These are phyloP conservation scores for Tylopilus sp. DNA, from an alignment of 1,284 basidiomycete genomes.

Conservation along the genomic window DNA sequence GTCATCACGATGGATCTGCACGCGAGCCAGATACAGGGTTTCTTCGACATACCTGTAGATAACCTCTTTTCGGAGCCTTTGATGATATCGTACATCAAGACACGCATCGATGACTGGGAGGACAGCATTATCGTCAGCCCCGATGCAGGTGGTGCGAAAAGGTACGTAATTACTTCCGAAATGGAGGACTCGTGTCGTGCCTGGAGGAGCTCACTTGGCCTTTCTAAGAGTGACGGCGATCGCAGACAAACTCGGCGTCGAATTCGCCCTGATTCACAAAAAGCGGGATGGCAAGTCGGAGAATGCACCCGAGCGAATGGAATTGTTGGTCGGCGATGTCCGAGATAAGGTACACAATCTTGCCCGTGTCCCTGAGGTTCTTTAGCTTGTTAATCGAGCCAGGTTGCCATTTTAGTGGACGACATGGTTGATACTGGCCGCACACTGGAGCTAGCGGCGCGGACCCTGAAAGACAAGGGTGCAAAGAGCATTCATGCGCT, in stretches of 20 bases:
- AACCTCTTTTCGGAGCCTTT: constrained; percentile 89
- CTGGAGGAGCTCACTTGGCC: constrained; percentile 6
- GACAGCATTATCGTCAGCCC: constrained; percentile 93
- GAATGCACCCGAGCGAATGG: constrained; percentile 74
- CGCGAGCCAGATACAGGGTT: constrained; percentile 97
- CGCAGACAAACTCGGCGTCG: constrained; percentile 92
- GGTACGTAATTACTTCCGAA: constrained; percentile 48
- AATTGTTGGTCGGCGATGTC: constrained; percentile 96
- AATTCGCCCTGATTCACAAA: constrained; percentile 95
- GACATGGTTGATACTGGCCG: constrained; percentile 97
- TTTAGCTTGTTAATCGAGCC: constrained; percentile 4
- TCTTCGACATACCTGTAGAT: constrained; percentile 99
- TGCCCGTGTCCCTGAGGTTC: constrained; percentile 9
- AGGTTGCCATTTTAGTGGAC: constrained; percentile 92
- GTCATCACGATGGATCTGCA: constrained; percentile 99
- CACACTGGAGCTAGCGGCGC: constrained; percentile 82
- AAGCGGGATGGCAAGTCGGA: constrained; percentile 65
- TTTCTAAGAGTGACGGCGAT: constrained; percentile 78
- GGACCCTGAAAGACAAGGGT: constrained; percentile 82
- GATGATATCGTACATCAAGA: constrained; percentile 88
- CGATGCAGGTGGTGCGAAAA: constrained; percentile 96
- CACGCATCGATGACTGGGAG: constrained; percentile 81
- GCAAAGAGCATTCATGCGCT: constrained; percentile 86
- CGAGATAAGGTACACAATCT: constrained; percentile 65
- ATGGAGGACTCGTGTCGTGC: not conserved